Evolutionary conservation across 2,329 filamentous ascomycete species (phyloP).

Genomic region (Trichoderma atrobrunneum): DNA sequence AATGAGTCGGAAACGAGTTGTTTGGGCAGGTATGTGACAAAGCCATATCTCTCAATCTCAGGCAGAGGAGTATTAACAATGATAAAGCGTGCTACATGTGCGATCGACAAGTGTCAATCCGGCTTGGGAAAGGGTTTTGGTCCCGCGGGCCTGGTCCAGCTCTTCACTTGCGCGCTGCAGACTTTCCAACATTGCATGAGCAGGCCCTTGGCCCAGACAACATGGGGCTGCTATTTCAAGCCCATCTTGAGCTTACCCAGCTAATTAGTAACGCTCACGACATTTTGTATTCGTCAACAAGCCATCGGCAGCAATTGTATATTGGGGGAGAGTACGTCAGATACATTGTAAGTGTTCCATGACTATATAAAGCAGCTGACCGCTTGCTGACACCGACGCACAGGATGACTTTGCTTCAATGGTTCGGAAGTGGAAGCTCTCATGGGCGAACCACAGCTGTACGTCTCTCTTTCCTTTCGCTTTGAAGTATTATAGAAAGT

Average conservation of each 20-base stretch:
- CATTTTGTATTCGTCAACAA: not conserved
- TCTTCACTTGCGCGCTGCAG: not conserved
- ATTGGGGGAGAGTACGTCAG: not conserved
- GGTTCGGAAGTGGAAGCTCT: slow-evolving; percentile 4
- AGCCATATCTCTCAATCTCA: not conserved
- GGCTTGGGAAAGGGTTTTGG: not conserved
- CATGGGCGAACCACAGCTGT: slow-evolving; percentile 1
- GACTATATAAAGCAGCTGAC: not conserved
- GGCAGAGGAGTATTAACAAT: not conserved
- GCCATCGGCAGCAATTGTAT: not conserved
- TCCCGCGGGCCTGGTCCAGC: not conserved
- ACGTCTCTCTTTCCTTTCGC: not conserved
- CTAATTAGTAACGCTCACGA: not conserved
- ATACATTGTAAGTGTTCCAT: not conserved
- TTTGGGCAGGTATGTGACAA: not conserved
- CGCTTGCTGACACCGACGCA: not conserved
- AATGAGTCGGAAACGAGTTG: not conserved
- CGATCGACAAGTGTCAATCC: not conserved
- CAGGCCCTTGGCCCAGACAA: not conserved
- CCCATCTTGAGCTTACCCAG: not conserved
- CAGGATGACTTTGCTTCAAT: slow-evolving; percentile 2
- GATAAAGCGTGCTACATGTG: not conserved
- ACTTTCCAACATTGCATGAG: not conserved
- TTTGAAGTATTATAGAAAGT: not conserved
- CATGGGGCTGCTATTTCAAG: not conserved